Evolutionary conservation across 768 basidiomycete genomes (phyloP).

Genomic region (Rhizopogon rudus): DNA sequence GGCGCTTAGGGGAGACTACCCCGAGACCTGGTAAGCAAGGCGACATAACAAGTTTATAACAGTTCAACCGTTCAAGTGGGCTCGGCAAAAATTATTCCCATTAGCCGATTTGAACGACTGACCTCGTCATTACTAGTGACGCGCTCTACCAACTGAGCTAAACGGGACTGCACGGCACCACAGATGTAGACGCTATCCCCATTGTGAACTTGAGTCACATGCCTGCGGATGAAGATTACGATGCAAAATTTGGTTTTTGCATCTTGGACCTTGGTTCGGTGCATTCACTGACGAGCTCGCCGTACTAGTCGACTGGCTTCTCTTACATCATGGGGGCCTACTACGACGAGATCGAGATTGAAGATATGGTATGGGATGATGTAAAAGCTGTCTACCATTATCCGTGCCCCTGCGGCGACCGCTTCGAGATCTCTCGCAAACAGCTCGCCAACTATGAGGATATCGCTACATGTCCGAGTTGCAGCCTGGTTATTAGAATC

Average conservation of each 20-base stretch:
- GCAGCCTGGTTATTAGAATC: slow-evolving; percentile 87
- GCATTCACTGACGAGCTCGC: too few relatives aligned
- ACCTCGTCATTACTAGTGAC: slow-evolving; percentile 45
- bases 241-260: background rate
- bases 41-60: too few relatives aligned
- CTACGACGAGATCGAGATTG: slow-evolving; percentile 97
- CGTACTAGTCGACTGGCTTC: background rate
- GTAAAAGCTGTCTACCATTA: slow-evolving; percentile 86
- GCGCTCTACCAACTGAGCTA: slow-evolving; percentile 32
- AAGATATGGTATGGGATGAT: slow-evolving; percentile 91
- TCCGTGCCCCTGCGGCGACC: slow-evolving; percentile 96
- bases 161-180: background rate
- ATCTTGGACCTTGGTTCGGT: too few relatives aligned
- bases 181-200: background rate
- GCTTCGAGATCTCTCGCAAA: slow-evolving; percentile 87
- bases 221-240: background rate
- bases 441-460: slow-evolving; percentile 91
- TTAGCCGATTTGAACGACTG: slow-evolving; percentile 39
- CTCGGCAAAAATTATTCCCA: slow-evolving; percentile 23
- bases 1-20: too few relatives aligned
- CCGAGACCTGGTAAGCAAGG: too few relatives aligned
- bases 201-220: too few relatives aligned
- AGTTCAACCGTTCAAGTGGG: too few relatives aligned
- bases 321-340: slow-evolving; percentile 62
- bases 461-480: slow-evolving; percentile 94